A percentile compares a stretch with the other conserved stretches of the same genome.
Conservation (phyloP, 768 basidiomycete genomes). For the Russula brevipes region DNA sequence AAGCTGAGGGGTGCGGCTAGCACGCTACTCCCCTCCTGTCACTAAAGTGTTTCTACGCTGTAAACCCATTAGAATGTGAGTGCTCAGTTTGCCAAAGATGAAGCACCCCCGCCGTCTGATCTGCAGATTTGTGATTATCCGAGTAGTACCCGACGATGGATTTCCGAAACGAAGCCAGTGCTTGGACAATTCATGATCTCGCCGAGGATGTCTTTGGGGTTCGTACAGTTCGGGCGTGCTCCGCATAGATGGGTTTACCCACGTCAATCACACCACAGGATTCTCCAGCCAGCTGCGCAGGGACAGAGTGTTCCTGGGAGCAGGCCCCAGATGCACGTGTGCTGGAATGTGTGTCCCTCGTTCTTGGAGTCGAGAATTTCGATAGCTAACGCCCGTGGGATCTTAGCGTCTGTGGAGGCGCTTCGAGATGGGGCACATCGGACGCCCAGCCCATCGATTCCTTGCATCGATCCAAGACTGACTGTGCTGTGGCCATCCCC, state of each 20-base stretch:
- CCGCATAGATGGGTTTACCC: neutral
- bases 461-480: conserved; percentile 18
- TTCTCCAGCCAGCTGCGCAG: neutral
- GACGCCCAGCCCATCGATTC: conserved; percentile 8
- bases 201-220: conserved; percentile 12
- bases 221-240: neutral
- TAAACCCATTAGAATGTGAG: conserved; percentile 10
- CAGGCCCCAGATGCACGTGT: neutral
- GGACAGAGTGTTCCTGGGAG: neutral
- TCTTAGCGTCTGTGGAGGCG: neutral
- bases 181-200: conserved; percentile 4
- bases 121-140: neutral
- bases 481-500: conserved; percentile 11
- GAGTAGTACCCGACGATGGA: conserved; percentile 7
- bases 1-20: conserved; percentile 8
- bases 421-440: neutral
- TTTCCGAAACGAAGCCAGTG: conserved; percentile 7
- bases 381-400: neutral
- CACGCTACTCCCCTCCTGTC: conserved; percentile 19
- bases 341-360: conserved; percentile 7
- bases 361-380: neutral
- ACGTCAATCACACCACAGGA: neutral
- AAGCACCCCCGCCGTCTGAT: neutral
- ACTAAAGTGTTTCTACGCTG: conserved; percentile 7
- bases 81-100: conserved; percentile 11